Base-by-base conservation (phyloP, 345 rosid species). In the Fremontodendron californicum region DNA sequence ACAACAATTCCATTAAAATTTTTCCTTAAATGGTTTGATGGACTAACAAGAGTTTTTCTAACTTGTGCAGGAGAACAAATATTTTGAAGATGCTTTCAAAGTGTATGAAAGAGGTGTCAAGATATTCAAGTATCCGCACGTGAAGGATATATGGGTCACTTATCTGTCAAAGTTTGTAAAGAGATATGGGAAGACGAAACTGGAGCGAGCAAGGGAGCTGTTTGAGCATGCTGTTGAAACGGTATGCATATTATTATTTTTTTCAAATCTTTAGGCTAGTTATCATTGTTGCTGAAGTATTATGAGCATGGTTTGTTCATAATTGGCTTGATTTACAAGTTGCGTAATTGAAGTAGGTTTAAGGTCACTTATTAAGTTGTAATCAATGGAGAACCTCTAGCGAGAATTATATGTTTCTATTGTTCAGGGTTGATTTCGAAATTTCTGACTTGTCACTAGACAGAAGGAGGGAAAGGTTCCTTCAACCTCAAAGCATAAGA, bases 61-160 rank as follows among this genome's bases (percentile, higher is more conserved):
- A 74, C 46, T 39, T 82, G 49, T 84, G 63, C 84, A 91, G 97
- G 97, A 92, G 77, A 88, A 94, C 75, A 94, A 88, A 77, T 96
- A 91, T 76, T 94, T 96, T 54, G 98, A 96, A 88, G 98, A 96
- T 88, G 99, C 99, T 78, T 96, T 96, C 87, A 96, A 91, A 88
- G 98, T 92, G 40, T 93, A 96, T 78, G 98, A 96, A 87, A 88
- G 97, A 81, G 98, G 99, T 63, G 97, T 96, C 78, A 96, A 94
- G 87, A 92, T 96, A 81, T 96, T 94, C 77, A 96, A 96, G 83
- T 91, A 96, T 78, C 99, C 99, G 35, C 99, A 94, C 54, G 99
- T 94, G 67, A 94, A 94, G 84, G 98, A 96, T 79, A 86, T 92
- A 42, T 96, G 99, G 99, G 94, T 91, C 11, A 92, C 97, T 0